These are phyloP conservation scores for Phytopythium helicoides DNA, from an alignment of 352 stramenopile genomes.

Conservation along the genomic window DNA sequence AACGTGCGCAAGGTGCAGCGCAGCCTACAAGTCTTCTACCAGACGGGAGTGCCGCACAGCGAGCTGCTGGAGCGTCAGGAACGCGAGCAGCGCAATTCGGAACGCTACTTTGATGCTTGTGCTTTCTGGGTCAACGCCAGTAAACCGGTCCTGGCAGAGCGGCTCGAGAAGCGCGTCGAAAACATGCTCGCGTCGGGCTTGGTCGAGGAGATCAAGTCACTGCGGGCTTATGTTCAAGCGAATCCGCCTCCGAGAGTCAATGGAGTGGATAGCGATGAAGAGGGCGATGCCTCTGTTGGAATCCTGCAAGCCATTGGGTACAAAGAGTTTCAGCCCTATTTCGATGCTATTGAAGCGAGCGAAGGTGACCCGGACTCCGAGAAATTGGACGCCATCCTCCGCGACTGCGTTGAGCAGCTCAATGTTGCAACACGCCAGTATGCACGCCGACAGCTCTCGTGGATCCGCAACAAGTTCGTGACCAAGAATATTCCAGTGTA, in stretches of 20 bases:
- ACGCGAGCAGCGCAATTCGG: constrained; percentile 31
- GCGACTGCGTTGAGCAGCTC: constrained; percentile 70
- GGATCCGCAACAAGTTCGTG: constrained; percentile 87
- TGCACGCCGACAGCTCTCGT: constrained; percentile 81
- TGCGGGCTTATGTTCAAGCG: constrained; percentile 46
- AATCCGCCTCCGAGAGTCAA: constrained; percentile 38
- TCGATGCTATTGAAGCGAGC: constrained; percentile 50
- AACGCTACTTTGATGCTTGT: constrained; percentile 77
- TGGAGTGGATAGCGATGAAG: constrained; percentile 12
- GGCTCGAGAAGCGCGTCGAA: constrained; percentile 68
- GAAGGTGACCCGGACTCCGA: constrained; percentile 14
- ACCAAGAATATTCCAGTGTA: constrained; percentile 85
- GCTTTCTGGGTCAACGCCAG: constrained; percentile 85
- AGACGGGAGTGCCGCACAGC: constrained; percentile 77
- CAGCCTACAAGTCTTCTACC: constrained; percentile 81
- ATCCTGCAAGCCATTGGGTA: constrained; percentile 90
- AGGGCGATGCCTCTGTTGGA: constrained; percentile 52
- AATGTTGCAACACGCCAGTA: constrained; percentile 85
- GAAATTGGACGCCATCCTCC: constrained; percentile 39
- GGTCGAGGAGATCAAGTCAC: constrained; percentile 67
- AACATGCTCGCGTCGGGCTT: constrained; percentile 81
- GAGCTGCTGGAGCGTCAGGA: constrained; percentile 62
- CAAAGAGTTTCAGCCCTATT: constrained; percentile 89
- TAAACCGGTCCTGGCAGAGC: constrained; percentile 55
- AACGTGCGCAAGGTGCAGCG: constrained; percentile 86